phyloP scores from a whole-genome alignment of 495 filamentous ascomycete species.

The Hypoxylon intermedium region DNA sequence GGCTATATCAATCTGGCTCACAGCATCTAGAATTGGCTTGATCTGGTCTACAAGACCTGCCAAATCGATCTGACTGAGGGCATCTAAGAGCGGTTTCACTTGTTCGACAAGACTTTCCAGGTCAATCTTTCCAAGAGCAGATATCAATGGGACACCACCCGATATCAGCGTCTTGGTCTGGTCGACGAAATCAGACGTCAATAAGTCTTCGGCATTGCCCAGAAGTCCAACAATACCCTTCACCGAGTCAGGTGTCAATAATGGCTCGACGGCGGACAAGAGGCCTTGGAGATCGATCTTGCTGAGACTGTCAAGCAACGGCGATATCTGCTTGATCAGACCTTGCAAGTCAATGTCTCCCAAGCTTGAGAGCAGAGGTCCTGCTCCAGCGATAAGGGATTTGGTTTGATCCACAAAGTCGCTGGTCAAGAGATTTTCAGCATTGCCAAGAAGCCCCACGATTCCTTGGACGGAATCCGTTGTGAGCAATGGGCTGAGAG shows the following conservation, averaged over 20 bases:
- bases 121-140: constrained; percentile 48
- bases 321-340: constrained; percentile 39
- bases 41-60: constrained; percentile 44
- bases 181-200: constrained; percentile 52
- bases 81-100: constrained; percentile 46
- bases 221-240: constrained; percentile 49
- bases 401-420: constrained; percentile 53
- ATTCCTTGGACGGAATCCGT: constrained; percentile 49
- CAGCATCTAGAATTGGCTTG: constrained; percentile 45
- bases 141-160: constrained; percentile 46
- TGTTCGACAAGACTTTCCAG: constrained; percentile 44
- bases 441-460: constrained; percentile 50
- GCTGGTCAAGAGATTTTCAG: constrained; percentile 49
- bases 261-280: constrained; percentile 35
- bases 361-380: constrained; percentile 43
- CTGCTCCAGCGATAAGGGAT: constrained; percentile 46
- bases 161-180: constrained; percentile 49
- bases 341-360: constrained; percentile 44
- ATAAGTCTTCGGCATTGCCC: constrained; percentile 50
- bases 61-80: constrained; percentile 41
- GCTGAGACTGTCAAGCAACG: constrained; percentile 40
- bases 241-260: constrained; percentile 49
- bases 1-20: constrained; percentile 51
- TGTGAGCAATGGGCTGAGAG: constrained; percentile 46
- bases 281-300: constrained; percentile 43